Evolutionary conservation across 345 rosid genomes (phyloP).

Genomic region (Salix udensis): DNA sequence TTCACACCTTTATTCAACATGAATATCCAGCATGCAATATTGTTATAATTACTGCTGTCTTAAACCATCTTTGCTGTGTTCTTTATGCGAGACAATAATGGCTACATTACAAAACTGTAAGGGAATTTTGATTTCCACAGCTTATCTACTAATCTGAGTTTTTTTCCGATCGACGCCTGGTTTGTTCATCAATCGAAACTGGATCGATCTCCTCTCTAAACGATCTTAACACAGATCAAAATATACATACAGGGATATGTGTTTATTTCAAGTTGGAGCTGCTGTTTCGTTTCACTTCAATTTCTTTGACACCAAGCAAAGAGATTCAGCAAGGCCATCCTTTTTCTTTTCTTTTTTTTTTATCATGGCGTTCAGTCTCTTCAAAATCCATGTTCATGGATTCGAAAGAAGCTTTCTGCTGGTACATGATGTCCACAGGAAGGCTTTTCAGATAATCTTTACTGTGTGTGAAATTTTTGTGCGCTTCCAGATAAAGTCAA

Average conservation of each 20-base stretch:
- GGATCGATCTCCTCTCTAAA: too few species aligned
- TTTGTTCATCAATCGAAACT: too few species aligned
- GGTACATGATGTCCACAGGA: background rate
- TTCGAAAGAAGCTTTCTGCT: background rate
- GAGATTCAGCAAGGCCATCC: background rate
- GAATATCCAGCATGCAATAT: conserved; percentile 6
- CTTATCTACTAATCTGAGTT: background rate
- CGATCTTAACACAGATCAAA: too few species aligned
- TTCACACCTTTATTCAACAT: conserved; percentile 19
- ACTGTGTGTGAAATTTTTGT: background rate
- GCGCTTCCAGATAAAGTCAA: background rate
- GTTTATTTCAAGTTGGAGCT: background rate
- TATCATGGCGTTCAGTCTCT: background rate
- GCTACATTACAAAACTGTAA: too few species aligned
- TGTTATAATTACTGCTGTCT: conserved; percentile 17
- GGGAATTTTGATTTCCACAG: background rate
- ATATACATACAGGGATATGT: too few species aligned
- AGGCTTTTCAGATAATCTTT: background rate
- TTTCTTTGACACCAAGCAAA: too few species aligned
- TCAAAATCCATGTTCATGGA: background rate
- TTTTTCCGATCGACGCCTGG: too few species aligned
- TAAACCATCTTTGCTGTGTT: conserved; percentile 1
- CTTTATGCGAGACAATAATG: background rate
- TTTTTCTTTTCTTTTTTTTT: background rate
- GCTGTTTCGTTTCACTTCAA: background rate